Evolutionary conservation across 2,329 filamentous ascomycete species (phyloP).

Genomic region (Colletotrichum scovillei): DNA sequence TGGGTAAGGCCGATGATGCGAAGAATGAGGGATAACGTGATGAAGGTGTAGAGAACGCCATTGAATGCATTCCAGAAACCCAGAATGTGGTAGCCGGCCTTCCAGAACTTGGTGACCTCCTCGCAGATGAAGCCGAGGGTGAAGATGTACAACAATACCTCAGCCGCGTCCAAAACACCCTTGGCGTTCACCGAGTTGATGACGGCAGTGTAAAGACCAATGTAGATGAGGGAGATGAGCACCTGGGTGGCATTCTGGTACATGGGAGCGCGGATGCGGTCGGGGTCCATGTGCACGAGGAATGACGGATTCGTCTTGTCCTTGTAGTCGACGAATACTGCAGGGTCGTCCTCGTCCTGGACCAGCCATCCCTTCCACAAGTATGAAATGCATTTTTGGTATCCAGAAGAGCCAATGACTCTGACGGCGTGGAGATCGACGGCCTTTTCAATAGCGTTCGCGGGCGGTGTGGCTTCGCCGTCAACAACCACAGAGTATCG

Average conservation of each 20-base stretch:
- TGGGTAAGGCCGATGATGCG: constrained; percentile 83
- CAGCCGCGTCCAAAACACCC: constrained; percentile 86
- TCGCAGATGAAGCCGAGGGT: constrained; percentile 92
- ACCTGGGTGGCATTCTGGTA: constrained; percentile 95
- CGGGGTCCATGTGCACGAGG: constrained; percentile 87
- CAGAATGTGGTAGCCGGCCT: constrained; percentile 90
- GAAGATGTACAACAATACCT: constrained; percentile 89
- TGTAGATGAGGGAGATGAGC: constrained; percentile 83
- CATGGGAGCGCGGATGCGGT: constrained; percentile 90
- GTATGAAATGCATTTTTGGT: constrained; percentile 93
- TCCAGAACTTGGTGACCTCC: constrained; percentile 90
- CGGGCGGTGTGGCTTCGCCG: constrained; percentile 76
- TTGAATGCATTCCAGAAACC: constrained; percentile 99
- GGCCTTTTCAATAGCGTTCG: constrained; percentile 92
- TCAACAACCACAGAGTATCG: constrained; percentile 86
- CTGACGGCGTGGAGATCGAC: constrained; percentile 91
- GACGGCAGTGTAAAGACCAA: constrained; percentile 86
- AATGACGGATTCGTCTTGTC: constrained; percentile 83
- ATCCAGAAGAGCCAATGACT: constrained; percentile 91
- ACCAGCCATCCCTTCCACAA: constrained; percentile 97
- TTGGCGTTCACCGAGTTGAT: constrained; percentile 93
- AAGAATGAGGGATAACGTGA: constrained; percentile 81
- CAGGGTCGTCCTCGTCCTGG: constrained; percentile 92
- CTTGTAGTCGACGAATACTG: constrained; percentile 89
- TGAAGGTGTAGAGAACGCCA: constrained; percentile 79